Conservation (phyloP, 495 filamentous ascomycete species). For the Aspergillus nanangensis region DNA sequence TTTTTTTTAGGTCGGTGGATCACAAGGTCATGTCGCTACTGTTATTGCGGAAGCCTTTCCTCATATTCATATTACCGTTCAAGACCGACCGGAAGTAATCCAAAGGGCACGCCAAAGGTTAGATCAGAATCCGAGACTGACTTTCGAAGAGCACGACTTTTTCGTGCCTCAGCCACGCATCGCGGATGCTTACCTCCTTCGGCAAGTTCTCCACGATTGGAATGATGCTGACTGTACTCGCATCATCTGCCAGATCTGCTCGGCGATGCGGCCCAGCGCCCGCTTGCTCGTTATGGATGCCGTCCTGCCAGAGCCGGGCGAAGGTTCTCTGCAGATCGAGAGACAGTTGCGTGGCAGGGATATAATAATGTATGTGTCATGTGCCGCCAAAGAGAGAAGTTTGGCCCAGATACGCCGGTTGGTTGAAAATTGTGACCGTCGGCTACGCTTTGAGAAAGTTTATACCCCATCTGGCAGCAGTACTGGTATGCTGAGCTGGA, state of each 20-base stretch:
- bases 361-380: neutral
- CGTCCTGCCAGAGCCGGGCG: neutral
- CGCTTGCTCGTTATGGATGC: neutral
- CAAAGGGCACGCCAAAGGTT: neutral
- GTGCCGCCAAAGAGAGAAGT: neutral
- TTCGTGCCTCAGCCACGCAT: neutral
- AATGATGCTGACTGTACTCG: neutral
- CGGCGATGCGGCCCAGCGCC: neutral
- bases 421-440: neutral
- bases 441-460: neutral
- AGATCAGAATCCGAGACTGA: neutral
- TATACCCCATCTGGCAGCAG: neutral
- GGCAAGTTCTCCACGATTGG: neutral
- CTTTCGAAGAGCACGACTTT: neutral
- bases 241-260: neutral
- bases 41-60: neutral
- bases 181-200: neutral
- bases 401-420: neutral
- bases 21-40: neutral
- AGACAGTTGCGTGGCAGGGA: neutral
- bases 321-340: neutral
- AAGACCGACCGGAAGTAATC: neutral
- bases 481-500: neutral
- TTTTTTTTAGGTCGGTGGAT: neutral
- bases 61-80: neutral